Evolutionary conservation across 768 basidiomycete genomes (phyloP).

Genomic region (Amanita jacksonii): DNA sequence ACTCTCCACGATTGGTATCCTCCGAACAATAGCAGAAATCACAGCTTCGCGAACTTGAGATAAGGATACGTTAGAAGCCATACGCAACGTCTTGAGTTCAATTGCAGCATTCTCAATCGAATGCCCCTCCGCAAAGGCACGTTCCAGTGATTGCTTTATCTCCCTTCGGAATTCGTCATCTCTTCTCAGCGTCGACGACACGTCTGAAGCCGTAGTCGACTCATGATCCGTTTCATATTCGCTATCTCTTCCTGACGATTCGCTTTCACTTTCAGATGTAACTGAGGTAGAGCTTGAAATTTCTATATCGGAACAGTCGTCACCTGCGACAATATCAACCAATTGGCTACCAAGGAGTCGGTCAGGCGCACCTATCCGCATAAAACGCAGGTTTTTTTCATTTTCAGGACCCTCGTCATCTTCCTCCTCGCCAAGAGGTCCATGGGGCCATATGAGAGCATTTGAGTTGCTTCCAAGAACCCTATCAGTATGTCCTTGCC

Average conservation of each 20-base stretch:
- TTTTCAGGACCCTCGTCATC: constrained; percentile 52
- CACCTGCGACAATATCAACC: constrained; percentile 30
- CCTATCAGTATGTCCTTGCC: constrained; percentile 23
- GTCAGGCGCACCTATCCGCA: constrained; percentile 54
- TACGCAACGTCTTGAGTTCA: constrained; percentile 91
- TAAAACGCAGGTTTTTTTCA: constrained; percentile 57
- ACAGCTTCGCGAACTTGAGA: constrained; percentile 82
- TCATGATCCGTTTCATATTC: constrained; percentile 25
- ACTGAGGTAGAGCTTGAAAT: constrained; percentile 50
- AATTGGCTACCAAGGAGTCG: background rate
- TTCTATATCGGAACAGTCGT: constrained; percentile 52
- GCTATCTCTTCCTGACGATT: constrained; percentile 29
- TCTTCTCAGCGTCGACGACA: constrained; percentile 34
- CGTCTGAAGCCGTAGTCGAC: constrained; percentile 38
- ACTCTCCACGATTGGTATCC: constrained; percentile 52
- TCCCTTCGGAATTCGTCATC: constrained; percentile 65
- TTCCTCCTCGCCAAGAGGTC: constrained; percentile 54
- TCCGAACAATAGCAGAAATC: constrained; percentile 72
- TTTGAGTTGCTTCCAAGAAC: constrained; percentile 58
- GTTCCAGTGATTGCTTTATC: constrained; percentile 77
- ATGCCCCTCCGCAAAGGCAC: constrained; percentile 88
- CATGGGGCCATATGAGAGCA: constrained; percentile 74
- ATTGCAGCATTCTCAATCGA: constrained; percentile 89
- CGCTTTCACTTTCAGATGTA: constrained; percentile 41
- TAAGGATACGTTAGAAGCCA: constrained; percentile 91